Evolutionary conservation across 1,284 basidiomycete genomes (phyloP).

Genomic region (Wolfiporia cocos): DNA sequence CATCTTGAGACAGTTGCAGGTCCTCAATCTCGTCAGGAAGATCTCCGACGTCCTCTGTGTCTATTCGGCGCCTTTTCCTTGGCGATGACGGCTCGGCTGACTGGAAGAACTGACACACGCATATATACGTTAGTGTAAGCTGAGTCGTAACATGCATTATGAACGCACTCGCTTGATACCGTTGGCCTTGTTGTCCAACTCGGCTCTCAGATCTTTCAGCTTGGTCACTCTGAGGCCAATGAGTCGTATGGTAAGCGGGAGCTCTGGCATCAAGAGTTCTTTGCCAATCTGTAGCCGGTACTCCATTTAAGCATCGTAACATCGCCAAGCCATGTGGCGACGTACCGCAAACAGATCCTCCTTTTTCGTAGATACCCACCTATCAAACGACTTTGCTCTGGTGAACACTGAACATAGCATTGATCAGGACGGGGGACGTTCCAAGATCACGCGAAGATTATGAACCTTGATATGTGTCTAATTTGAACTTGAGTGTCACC

Average conservation of each 20-base stretch:
- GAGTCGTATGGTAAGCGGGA: slow-evolving; percentile 72
- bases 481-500: slow-evolving; percentile 75
- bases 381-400: slow-evolving; percentile 71
- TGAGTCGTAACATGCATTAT: neutral
- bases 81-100: slow-evolving; percentile 33
- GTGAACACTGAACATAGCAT: slow-evolving; percentile 58
- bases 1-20: slow-evolving; percentile 11
- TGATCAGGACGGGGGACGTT: no score
- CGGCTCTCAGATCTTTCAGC: slow-evolving; percentile 67
- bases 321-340: slow-evolving; percentile 1
- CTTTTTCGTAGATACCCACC: slow-evolving; percentile 66
- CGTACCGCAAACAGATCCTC: slow-evolving; percentile 75
- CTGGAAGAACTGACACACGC: slow-evolving; percentile 68
- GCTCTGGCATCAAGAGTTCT: slow-evolving; percentile 74
- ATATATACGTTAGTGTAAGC: no score
- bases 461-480: slow-evolving; percentile 74
- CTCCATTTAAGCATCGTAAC: neutral
- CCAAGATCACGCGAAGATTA: no score
- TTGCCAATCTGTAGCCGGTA: slow-evolving; percentile 66
- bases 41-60: no score
- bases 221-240: slow-evolving; percentile 83
- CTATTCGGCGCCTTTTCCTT: no score
- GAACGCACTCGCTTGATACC: slow-evolving; percentile 59
- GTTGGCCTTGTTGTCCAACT: slow-evolving; percentile 35
- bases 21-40: slow-evolving; percentile 4